These are phyloP conservation scores for Geotrichum histeridarum DNA, from an alignment of 1,139 yeast genomes.

Conservation along the genomic window DNA sequence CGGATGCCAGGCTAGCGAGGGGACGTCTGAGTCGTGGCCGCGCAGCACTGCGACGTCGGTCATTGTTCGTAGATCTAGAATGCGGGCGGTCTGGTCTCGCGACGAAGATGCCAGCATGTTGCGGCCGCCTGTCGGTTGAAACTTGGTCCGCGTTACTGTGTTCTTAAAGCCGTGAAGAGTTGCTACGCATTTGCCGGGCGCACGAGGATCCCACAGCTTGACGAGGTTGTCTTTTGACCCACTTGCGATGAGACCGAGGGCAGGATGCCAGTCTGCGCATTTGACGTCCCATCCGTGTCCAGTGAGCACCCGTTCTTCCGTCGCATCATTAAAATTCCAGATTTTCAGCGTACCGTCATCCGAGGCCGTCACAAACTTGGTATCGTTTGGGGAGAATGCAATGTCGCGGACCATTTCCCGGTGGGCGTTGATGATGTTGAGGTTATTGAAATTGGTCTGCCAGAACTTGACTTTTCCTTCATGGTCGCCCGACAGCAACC, in stretches of 20 bases:
- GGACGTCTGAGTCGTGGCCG: constrained; percentile 79
- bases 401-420: constrained; percentile 79
- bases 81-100: constrained; percentile 80
- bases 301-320: constrained; percentile 69
- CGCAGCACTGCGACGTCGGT: constrained; percentile 66
- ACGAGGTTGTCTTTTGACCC: constrained; percentile 90
- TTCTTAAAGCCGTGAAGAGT: constrained; percentile 91
- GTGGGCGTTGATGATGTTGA: constrained; percentile 71
- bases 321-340: constrained; percentile 90
- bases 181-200: constrained; percentile 66
- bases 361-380: constrained; percentile 84
- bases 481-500: constrained; percentile 92
- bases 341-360: constrained; percentile 87
- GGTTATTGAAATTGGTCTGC: constrained; percentile 97
- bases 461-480: constrained; percentile 88
- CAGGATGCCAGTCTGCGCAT: constrained; percentile 95
- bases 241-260: constrained; percentile 57
- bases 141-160: constrained; percentile 77
- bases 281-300: constrained; percentile 99
- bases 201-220: constrained; percentile 94
- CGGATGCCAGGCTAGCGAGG: constrained; percentile 91
- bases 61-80: constrained; percentile 84
- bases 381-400: constrained; percentile 83
- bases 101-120: constrained; percentile 80
- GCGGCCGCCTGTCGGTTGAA: constrained; percentile 63